phyloP scores from a whole-genome alignment of 257 asterid species.

The Nicotiana tomentosiformis region DNA sequence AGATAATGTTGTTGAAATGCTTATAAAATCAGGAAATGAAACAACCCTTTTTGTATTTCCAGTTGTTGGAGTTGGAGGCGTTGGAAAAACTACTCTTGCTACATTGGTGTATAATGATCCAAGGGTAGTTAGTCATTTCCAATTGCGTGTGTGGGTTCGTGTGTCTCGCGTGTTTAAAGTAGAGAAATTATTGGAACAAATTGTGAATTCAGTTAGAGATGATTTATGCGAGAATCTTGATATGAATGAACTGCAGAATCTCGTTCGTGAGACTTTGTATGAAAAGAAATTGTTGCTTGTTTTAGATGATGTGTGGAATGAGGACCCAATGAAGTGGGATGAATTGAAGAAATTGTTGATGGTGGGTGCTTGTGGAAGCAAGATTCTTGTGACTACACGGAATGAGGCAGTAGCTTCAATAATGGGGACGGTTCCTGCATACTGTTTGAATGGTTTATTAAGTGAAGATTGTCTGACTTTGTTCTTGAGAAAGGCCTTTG shows the following conservation, averaged over 20 bases:
- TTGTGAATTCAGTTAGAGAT: slow-evolving; percentile 9
- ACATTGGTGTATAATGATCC: slow-evolving; percentile 23
- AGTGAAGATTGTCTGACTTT: slow-evolving; percentile 7
- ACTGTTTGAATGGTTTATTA: neutral
- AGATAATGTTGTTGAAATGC: slow-evolving; percentile 7
- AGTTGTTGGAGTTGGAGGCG: slow-evolving; percentile 30
- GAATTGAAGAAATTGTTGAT: slow-evolving; percentile 13
- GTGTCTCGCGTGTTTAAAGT: slow-evolving; percentile 21
- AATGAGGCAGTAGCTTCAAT: slow-evolving; percentile 11
- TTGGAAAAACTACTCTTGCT: slow-evolving; percentile 31
- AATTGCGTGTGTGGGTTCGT: slow-evolving; percentile 20
- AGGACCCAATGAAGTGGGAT: slow-evolving; percentile 17
- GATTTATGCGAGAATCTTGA: neutral
- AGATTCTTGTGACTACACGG: slow-evolving; percentile 18
- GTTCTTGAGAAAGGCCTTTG: slow-evolving; percentile 6
- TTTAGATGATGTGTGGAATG: slow-evolving; percentile 35
- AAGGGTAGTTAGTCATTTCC: slow-evolving; percentile 14
- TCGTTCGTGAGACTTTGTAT: slow-evolving; percentile 15
- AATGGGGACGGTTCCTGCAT: slow-evolving; percentile 14
- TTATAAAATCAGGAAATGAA: neutral
- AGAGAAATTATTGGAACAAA: slow-evolving; percentile 13
- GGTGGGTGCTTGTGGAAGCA: slow-evolving; percentile 18
- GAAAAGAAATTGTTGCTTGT: slow-evolving; percentile 19
- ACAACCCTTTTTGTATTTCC: slow-evolving; percentile 21
- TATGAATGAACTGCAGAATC: slow-evolving; percentile 16